Evolutionary conservation across 345 rosid genomes (phyloP).

Genomic region (Eucalyptus sp.): DNA sequence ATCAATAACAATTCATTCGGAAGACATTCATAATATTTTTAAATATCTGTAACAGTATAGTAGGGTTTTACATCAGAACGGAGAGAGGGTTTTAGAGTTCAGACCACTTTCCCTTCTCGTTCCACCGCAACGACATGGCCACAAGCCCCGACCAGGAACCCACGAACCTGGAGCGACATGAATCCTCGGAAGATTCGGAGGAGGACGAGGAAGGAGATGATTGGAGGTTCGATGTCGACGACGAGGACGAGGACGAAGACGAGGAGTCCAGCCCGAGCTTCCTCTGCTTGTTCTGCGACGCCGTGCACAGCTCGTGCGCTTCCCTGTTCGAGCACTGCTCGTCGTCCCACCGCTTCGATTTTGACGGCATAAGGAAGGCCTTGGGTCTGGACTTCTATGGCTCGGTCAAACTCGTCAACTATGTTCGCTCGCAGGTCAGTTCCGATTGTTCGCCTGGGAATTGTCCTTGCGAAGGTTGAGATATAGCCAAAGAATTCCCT

Average conservation of each 20-base stretch:
- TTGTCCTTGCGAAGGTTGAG: background rate
- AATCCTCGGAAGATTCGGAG: background rate
- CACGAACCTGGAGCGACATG: background rate
- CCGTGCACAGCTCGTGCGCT: slow-evolving; percentile 28
- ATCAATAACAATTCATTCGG: background rate
- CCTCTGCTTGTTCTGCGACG: slow-evolving; percentile 55
- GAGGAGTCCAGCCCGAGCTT: slow-evolving; percentile 28
- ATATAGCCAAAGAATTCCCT: background rate
- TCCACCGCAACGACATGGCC: background rate
- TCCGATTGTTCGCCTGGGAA: background rate
- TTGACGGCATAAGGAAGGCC: slow-evolving; percentile 27
- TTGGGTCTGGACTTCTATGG: slow-evolving; percentile 55
- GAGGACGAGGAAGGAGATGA: slow-evolving; percentile 7
- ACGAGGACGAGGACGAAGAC: slow-evolving; percentile 47
- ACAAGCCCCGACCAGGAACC: background rate
- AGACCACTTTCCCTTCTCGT: background rate
- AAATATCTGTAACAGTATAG: background rate
- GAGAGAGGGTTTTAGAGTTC: background rate
- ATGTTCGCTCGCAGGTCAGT: slow-evolving; percentile 60
- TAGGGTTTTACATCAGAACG: background rate
- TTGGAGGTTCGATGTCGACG: slow-evolving; percentile 8
- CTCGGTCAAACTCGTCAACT: slow-evolving; percentile 72
- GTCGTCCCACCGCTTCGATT: slow-evolving; percentile 42
- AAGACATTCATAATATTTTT: background rate
- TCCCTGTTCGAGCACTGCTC: slow-evolving; percentile 52